Base-by-base conservation (phyloP, 163 green algal species). In the Prototheca wickerhamii region DNA sequence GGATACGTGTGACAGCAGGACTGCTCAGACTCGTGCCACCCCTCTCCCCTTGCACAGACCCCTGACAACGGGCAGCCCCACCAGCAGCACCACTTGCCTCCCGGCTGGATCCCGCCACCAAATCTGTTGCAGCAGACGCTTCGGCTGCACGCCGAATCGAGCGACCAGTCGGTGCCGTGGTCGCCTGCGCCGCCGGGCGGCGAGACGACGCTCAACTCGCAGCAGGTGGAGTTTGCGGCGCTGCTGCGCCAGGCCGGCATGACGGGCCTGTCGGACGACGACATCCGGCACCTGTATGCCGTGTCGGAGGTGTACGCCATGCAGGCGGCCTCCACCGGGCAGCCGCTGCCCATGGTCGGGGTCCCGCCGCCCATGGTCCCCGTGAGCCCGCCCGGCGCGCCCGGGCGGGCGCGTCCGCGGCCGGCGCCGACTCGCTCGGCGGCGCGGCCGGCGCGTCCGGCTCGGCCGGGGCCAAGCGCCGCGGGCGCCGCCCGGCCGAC, bases 401-500 rank as follows among this genome's bases (percentile, higher is more conserved):
- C 20, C 26, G 46, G 37, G 37, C 10, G 37, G 1, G 10, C 37
- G 15, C 37, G 37, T 1, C 37, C 37, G 37, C 37, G 15, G 10
- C 37, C 37, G 15, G 10, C 37, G 15, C 10, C 37, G 37, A 10
- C 37, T 44, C 37, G 10, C 37, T 44, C 37, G 37, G 10, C 37
- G 15, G 37, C 37, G 37, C 37, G 10, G 37, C 10, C 37, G 37
- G 10, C 37, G 37, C 10, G 10, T 10, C 37, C 10, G 0, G 10
- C 37, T 10, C 10, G 37, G 37, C 10, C 37, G 37, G 37, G 10
- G 20, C 34, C 4, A 40, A 46, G 29, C 65, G 65, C 4, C 58
- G 58, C 28, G 65, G 65, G 7, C 65, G 65, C 34, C 49, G 60
- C 49, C 65, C 65, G 46, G 43, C 31, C 25, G 58, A 65, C 49